Evolutionary conservation across 371 early-diverging fungal species (phyloP), one percentile per base, ranked within the genome.

Genomic region (Rhizopus microsporus): DNA sequence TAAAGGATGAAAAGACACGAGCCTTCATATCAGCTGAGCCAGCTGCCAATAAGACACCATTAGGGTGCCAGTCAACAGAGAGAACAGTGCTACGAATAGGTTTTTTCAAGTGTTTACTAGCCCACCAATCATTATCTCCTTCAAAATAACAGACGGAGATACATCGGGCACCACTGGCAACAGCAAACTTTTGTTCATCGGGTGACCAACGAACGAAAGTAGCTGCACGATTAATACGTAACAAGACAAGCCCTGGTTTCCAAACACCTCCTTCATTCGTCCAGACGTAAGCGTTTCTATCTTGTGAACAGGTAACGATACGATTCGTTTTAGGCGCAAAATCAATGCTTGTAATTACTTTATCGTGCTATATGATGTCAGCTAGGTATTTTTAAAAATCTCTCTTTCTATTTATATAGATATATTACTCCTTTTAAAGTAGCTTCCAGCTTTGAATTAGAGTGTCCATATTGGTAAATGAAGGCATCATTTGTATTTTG

Each of bases 261-360:
- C 98, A 98, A 15, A 74, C 67, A 38, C 77, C 70, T 1, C 67
- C 67, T 56, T 94, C 95, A 38, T 85, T 75, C 4, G 86, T 90
- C 98, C 98, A 98, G 33, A 98, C 99, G 70, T 97, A 98, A 15
- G 97, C 98, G 69, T 98, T 98, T 60, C 96, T 88, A 77, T 98
- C 99, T 80, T 97, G 97, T 49, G 95, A 94, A 77, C 97, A 95
- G 23, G 97, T 92, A 13, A 97, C 98, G 60, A 97, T 91, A 51
- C 93, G 86, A 83, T 97, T 95, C 54, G 96, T 88, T 53, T 88
- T 86, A 59, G 95, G 96, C 7, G 98, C 96, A 93, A 96, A 95
- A 74, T 98, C 98, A 65, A 98, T 88, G 54, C 90, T 83, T 7
- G 97, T 98, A 42, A 98, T 95, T 29, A 94, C 88, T 72, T 94